phyloP scores from a whole-genome alignment of 2,329 filamentous ascomycete species.

The Dothistroma pini region DNA sequence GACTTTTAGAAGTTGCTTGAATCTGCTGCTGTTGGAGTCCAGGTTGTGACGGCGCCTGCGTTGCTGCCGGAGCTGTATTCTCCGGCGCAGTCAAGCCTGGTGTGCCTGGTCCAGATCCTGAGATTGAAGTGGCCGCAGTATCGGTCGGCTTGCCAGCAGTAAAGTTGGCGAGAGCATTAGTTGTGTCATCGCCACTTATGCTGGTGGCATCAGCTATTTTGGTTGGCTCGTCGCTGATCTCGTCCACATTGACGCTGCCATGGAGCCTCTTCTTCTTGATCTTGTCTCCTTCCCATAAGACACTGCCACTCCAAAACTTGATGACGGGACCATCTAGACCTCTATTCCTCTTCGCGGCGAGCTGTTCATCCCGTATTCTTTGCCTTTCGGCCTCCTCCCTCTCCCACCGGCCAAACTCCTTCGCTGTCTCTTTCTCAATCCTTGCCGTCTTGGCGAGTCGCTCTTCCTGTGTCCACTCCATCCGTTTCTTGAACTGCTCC shows the following conservation, averaged over 20 bases:
- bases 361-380: slow-evolving; percentile 74
- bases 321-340: slow-evolving; percentile 85
- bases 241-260: slow-evolving; percentile 28
- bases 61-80: slow-evolving; percentile 3
- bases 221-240: slow-evolving; percentile 23
- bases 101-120: slow-evolving; percentile 10
- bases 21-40: background rate
- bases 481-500: slow-evolving; percentile 68
- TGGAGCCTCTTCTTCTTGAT: slow-evolving; percentile 54
- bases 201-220: slow-evolving; percentile 10
- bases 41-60: background rate
- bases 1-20: background rate
- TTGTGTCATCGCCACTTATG: background rate
- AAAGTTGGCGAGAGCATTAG: background rate
- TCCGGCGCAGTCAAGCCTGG: slow-evolving; percentile 12
- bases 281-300: slow-evolving; percentile 73
- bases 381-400: slow-evolving; percentile 85
- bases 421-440: slow-evolving; percentile 74
- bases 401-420: slow-evolving; percentile 91
- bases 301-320: slow-evolving; percentile 89
- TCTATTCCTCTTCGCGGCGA: slow-evolving; percentile 83
- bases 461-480: slow-evolving; percentile 81
- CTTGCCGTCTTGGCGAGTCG: slow-evolving; percentile 47
- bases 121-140: slow-evolving; percentile 1
- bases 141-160: slow-evolving; percentile 8